phyloP scores from a whole-genome alignment of 2,329 filamentous ascomycete species.

The Blastomyces silverae region DNA sequence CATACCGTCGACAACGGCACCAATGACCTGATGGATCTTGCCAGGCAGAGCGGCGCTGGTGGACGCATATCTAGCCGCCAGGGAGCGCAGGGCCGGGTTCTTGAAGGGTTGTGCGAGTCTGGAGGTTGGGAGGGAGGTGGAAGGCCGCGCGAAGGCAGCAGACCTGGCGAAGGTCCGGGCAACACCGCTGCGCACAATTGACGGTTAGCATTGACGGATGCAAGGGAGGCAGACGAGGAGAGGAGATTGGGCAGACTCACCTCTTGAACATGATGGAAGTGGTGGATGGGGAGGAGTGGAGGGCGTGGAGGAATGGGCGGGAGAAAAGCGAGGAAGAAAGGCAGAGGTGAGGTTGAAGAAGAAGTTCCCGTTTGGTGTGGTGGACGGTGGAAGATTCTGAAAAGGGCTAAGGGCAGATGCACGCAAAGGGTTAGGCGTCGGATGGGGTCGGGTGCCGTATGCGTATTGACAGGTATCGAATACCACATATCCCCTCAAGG shows the following conservation, averaged over 20 bases:
- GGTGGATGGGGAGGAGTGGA: constrained; percentile 39
- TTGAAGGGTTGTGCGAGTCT: constrained; percentile 43
- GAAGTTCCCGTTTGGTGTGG: constrained; percentile 13
- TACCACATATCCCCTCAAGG: background rate
- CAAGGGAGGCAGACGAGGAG: background rate
- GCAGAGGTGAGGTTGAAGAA: constrained; percentile 26
- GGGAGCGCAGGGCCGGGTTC: constrained; percentile 53
- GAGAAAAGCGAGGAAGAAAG: constrained; percentile 23
- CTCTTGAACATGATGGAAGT: constrained; percentile 54
- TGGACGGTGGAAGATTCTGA: constrained; percentile 7
- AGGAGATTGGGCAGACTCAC: constrained; percentile 35
- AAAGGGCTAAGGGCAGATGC: background rate
- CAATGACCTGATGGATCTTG: constrained; percentile 78
- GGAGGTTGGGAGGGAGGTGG: constrained; percentile 49
- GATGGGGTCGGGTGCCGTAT: background rate
- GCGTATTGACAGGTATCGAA: background rate
- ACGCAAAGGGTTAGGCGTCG: background rate
- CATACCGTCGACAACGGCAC: constrained; percentile 98
- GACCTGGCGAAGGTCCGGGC: constrained; percentile 58
- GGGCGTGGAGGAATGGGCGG: constrained; percentile 31
- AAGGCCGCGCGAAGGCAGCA: constrained; percentile 52
- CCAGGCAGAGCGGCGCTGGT: constrained; percentile 53
- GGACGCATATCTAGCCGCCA: constrained; percentile 57
- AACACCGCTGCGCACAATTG: constrained; percentile 49
- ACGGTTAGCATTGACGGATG: constrained; percentile 14